Base-by-base conservation (phyloP, 805 yeast genomes). In the Ogataea parapolymorpha region DNA sequence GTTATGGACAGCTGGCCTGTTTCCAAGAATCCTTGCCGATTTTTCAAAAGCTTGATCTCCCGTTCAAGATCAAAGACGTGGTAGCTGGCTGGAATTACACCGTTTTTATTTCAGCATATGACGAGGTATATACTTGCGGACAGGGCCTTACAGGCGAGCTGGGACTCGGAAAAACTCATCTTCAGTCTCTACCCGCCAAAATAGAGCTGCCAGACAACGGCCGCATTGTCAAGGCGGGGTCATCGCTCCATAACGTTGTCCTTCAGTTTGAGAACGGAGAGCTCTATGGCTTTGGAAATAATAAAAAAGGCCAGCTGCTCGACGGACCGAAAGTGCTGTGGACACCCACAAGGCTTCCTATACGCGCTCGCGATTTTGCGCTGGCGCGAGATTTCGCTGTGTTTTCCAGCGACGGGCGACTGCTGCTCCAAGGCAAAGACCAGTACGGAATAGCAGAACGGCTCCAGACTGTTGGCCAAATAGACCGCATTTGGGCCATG, bases 41-140 rank as follows among this genome's bases (percentile, higher is more conserved):
- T 2, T 50, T 59, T 15, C 18, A n/a, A 4, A 32, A 22, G 16
- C 37, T 48, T 8, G 23, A 32, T 12, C 22, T 35, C 10, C 41
- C 42, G 2, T 63, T 55, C 0, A 29, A 45, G 0, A 71, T 84
- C 78, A 56, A 49, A 18, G 66, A 70, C 39, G 70, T 77, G 1
- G 67, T 79, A 3, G 82, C 91, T 30, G 95, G 96, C 0, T 91
- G 95, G 95, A 91, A 82, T 45, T 85, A 68, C 52, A 70, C 84
- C 0, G 61, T 84, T 0, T 59, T 84, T 3, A 70, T 82, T 0
- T 65, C 70, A 31, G 40, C 29, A 0, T 36, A 57, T 0, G 65
- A 71, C 38, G 61, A 61, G 5, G 53, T 88, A 0, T 78, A 61
- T 53, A 63, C 70, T 0, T 65, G 78, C 46, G 96, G 96, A 0